Evolutionary conservation across 1,284 basidiomycete genomes (phyloP).

Genomic region (Ustilago crameri): DNA sequence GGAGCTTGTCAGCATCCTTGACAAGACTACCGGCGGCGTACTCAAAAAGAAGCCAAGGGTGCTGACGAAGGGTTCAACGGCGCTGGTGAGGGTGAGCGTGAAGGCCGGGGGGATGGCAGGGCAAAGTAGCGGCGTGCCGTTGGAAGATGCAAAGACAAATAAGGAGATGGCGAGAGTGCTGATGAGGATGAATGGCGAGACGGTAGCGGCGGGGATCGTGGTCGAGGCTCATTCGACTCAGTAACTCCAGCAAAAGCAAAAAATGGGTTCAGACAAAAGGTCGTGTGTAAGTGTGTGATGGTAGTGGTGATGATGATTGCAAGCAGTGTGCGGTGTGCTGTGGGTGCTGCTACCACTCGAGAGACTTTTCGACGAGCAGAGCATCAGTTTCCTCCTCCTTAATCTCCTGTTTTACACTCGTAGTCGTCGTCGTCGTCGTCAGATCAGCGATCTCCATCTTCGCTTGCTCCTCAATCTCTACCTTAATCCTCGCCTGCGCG

Average conservation of each 20-base stretch:
- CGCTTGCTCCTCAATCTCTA: conserved; percentile 11
- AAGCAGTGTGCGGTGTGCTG: not conserved
- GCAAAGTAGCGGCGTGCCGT: conserved; percentile 50
- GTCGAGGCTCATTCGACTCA: conserved; percentile 41
- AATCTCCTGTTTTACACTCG: not conserved
- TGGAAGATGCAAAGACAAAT: conserved; percentile 84
- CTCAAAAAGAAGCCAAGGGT: conserved; percentile 82
- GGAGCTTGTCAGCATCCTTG: conserved; percentile 80
- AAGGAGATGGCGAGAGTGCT: conserved; percentile 96
- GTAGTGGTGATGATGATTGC: no score
- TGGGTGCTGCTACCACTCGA: conserved; percentile 30
- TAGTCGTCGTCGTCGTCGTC: not conserved
- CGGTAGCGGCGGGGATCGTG: conserved; percentile 84
- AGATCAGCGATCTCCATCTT: conserved; percentile 13
- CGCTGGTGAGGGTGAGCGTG: conserved; percentile 79
- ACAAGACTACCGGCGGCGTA: conserved; percentile 80
- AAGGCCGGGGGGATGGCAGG: conserved; percentile 47
- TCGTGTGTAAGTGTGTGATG: not conserved
- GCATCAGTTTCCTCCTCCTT: conserved; percentile 24
- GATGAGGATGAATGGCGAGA: conserved; percentile 88
- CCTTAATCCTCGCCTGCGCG: conserved; percentile 33
- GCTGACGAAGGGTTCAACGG: conserved; percentile 82
- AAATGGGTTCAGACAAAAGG: not conserved
- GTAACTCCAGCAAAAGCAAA: conserved; percentile 1
- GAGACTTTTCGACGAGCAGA: conserved; percentile 13